Evolutionary conservation across 768 basidiomycete species (phyloP).

Genomic region (Fibroporia radiculosa): DNA sequence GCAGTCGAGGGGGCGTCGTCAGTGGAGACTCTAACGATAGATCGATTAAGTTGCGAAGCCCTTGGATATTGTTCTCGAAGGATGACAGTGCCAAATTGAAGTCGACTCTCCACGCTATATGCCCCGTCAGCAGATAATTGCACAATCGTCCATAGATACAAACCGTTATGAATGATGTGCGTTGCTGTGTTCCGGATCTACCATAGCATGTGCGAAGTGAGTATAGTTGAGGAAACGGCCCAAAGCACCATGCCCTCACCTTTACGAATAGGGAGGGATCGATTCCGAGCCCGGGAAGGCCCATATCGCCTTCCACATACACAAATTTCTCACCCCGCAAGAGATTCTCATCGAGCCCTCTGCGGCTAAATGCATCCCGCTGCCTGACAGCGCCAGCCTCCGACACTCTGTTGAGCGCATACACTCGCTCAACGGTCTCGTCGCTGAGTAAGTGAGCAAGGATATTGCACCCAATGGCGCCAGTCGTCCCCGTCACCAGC

Average conservation of each 20-base stretch:
- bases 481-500: conserved; percentile 28
- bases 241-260: background rate
- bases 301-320: conserved; percentile 14
- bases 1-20: conserved; percentile 19
- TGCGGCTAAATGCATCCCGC: conserved; percentile 9
- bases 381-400: conserved; percentile 7
- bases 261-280: conserved; percentile 11
- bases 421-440: conserved; percentile 15
- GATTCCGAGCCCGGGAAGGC: background rate
- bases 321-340: conserved; percentile 11
- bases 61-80: conserved; percentile 29
- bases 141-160: no score
- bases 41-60: conserved; percentile 10
- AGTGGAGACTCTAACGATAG: conserved; percentile 1
- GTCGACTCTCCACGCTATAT: conserved; percentile 30
- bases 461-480: conserved; percentile 21
- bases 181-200: conserved; percentile 7
- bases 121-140: no score
- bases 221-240: no score
- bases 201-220: no score
- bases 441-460: conserved; percentile 18
- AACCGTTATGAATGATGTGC: conserved; percentile 25
- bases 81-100: conserved; percentile 32
- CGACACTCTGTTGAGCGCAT: conserved; percentile 18
- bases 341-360: conserved; percentile 7